These are phyloP conservation scores for Dunaliella primolecta DNA, from an alignment of 139 green algal species.

Conservation along the genomic window DNA sequence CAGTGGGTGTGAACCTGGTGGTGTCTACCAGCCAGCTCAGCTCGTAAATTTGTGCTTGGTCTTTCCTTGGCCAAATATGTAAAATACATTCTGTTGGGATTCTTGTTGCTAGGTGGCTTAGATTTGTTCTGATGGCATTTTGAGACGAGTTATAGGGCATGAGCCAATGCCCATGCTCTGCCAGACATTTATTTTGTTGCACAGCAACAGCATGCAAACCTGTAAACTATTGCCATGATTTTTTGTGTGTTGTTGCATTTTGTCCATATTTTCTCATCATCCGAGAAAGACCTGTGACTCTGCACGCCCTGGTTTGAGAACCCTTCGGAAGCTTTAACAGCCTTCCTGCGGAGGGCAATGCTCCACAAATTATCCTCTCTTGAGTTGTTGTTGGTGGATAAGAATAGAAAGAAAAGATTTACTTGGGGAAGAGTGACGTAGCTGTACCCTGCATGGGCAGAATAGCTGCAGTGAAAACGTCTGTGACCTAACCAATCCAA, in stretches of 20 bases:
- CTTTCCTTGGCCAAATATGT: not conserved
- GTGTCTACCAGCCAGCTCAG: constrained; percentile 70
- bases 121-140: not conserved
- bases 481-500: no score
- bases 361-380: not conserved
- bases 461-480: no score
- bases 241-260: not conserved
- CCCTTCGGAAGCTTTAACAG: no score
- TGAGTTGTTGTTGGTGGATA: no score
- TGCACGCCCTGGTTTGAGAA: not conserved
- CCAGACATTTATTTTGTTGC: no score
- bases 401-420: no score
- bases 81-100: not conserved
- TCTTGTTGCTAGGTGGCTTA: not conserved
- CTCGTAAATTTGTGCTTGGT: constrained; percentile 26
- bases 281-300: not conserved
- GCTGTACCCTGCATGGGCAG: no score
- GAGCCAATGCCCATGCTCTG: not conserved
- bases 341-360: not conserved
- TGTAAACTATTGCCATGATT: not conserved
- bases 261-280: not conserved
- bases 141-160: not conserved
- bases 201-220: not conserved
- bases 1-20: constrained; percentile 79
- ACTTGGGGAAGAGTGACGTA: no score